Base-by-base conservation (phyloP, 495 filamentous ascomycete species). In the Penicillium antarcticum region DNA sequence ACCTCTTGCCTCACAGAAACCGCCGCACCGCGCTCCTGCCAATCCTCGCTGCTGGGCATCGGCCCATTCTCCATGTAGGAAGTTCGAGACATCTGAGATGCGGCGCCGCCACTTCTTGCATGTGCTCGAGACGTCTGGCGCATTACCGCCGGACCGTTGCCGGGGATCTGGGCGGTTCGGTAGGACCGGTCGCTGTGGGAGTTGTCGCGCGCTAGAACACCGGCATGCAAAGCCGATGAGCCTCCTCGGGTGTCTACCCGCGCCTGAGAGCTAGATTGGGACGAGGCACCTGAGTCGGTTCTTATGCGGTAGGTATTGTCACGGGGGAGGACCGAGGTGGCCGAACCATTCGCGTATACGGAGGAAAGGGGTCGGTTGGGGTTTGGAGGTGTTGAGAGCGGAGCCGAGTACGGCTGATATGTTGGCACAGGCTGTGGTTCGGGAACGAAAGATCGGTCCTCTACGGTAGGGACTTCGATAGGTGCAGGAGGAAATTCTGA, bases 11-110 rank as follows among this genome's bases (percentile, higher is more conserved):
- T 80, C 35, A 89, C 73, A 7, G 84, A 80, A 10, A 94, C 82
- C 1, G 94, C 89, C 4, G 94, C 94, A 34, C 94, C 92, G 46
- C 84, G 85, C 17, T 98, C 94, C 68, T 96, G 87, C 94, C 94
- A 97, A 40, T 97, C 92, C 48, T 96, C 92, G 62, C 84, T 92
- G 62, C 85, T 91, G 4, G 82, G 69, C 21, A 80, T 63, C 5
- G 82, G 80, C 3, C 82, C 84, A 40, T 83, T 80, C 58, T 94
- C 88, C 21, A 69, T 76, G 57, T 89, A 87, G 19, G 80, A 76
- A 6, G 74, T 66, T 11, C 72, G 74, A 11, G 71, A 58, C 35
- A 84, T 80, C 46, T 86, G 86, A 40, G 83, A 63, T 23, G 80
- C 26, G 2, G 26, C 73, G 32, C 78, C 80, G 47, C 59, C 64